Conservation (phyloP, 371 early-diverging fungal species). For the Umbelopsis sp. region DNA sequence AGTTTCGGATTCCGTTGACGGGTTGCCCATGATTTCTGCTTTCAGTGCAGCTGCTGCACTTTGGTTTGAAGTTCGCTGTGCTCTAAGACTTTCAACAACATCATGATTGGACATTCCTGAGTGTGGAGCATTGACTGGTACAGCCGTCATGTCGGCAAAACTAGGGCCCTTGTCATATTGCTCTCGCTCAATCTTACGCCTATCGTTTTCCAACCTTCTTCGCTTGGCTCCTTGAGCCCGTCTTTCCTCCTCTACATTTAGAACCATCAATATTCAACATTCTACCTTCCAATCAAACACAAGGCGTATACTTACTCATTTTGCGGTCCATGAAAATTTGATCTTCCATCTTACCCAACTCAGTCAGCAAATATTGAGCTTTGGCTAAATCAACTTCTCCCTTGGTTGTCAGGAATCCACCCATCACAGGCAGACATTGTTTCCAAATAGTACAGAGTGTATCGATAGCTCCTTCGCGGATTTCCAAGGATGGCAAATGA, state of each 20-base stretch:
- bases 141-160: slow-evolving; percentile 47
- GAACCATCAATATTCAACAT: not conserved
- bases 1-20: slow-evolving; percentile 23
- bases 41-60: slow-evolving; percentile 60
- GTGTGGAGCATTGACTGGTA: slow-evolving; percentile 37
- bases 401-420: slow-evolving; percentile 86
- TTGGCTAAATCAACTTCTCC: slow-evolving; percentile 84
- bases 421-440: slow-evolving; percentile 67
- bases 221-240: slow-evolving; percentile 42
- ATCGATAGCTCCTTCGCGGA: slow-evolving; percentile 97
- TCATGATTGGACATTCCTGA: slow-evolving; percentile 45
- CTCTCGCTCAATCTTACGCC: slow-evolving; percentile 41
- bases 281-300: not conserved
- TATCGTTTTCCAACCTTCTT: slow-evolving; percentile 48
- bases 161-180: slow-evolving; percentile 31
- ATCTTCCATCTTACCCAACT: slow-evolving; percentile 86
- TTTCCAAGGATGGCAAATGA: slow-evolving; percentile 97
- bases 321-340: slow-evolving; percentile 81
- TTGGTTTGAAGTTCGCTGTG: slow-evolving; percentile 41
- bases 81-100: slow-evolving; percentile 43
- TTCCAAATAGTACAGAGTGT: slow-evolving; percentile 90
- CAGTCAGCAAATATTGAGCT: slow-evolving; percentile 77
- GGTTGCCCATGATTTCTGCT: slow-evolving; percentile 36
- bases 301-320: slow-evolving; percentile 53
- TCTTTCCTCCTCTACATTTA: slow-evolving; percentile 40